Base-by-base conservation (phyloP, 176 grass and related monocot species). In the Alloteropsis semialata region DNA sequence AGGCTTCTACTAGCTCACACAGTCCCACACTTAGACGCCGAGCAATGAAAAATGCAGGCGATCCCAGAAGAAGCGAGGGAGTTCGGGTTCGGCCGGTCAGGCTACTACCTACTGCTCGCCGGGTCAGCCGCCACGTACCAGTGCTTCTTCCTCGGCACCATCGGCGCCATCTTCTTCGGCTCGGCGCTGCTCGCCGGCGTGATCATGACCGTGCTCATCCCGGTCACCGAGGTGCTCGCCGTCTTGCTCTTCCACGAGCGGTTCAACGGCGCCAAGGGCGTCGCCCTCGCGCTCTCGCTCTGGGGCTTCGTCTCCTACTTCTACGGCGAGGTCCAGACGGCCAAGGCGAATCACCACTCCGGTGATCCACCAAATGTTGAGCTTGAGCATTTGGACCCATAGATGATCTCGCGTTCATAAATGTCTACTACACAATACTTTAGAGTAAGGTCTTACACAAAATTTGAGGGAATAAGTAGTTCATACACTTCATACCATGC, bases 301-400 rank as follows among this genome's bases (percentile, higher is more conserved):
- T 97, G 92, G 95, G 95, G 92, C 17, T 91, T 95, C 45, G 71
- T 82, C 63, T 94, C 95, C 22, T 98, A 98, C 78, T 86, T 91
- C 58, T 97, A 97, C 12, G 95, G 95, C 15, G 95, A 97, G 82
- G 12, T 89, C 57, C 83, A 82, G 33, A 48, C 21, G 17, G 17
- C 86, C 27, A 81, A 83, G 44, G 82, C 72, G 11, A 27, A 13
- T 1, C 68, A 17, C 48, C 75, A 46, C 12, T 11, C 77, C 21
- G 28, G 39, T 43, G 53, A 65, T 29, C 11, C 77, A 29, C 54
- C 36, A 5, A n/a, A 10, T n/a, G 25, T 3, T 3, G 77, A 38
- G 25, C 87, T 3, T 3, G 77, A 38, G 25, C 87, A 46, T 14
- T 36, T 89, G 63, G 82, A 89, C n/a, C 82, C 83, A 22, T 89